phyloP scores from a whole-genome alignment of 768 basidiomycete species.

The Serendipita sp. region DNA sequence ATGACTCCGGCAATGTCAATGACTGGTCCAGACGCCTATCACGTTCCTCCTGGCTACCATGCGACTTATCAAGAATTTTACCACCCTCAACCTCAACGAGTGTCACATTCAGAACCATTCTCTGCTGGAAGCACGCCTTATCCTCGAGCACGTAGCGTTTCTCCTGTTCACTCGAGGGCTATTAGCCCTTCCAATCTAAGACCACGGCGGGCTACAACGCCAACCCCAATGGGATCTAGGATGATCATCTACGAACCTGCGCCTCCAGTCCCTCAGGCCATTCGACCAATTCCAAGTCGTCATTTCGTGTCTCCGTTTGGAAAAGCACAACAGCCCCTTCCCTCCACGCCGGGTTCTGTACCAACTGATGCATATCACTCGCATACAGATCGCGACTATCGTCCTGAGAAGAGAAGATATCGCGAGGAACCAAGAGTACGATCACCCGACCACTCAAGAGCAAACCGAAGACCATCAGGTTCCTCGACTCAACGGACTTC shows the following conservation, averaged over 20 bases:
- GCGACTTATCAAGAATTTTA: not conserved
- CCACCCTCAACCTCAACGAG: not conserved
- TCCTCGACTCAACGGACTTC: not conserved
- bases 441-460: not conserved
- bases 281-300: not conserved
- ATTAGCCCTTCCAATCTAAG: not conserved
- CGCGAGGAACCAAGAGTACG: not conserved
- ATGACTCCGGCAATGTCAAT: not conserved
- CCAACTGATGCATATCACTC: not conserved
- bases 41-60: not conserved
- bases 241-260: not conserved
- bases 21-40: not conserved
- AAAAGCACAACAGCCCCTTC: not conserved
- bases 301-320: not conserved
- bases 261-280: not conserved
- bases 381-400: not conserved
- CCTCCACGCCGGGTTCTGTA: not conserved
- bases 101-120: not conserved
- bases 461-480: not conserved
- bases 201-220: not conserved
- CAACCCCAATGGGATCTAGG: not conserved
- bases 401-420: not conserved
- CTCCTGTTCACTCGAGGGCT: not conserved
- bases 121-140: not conserved
- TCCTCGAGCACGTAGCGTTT: not conserved